A percentile compares a stretch with the other conserved stretches of the same genome.
Evolutionary conservation across 805 yeast species (phyloP).

Genomic region (Isabelozyma heimii): DNA sequence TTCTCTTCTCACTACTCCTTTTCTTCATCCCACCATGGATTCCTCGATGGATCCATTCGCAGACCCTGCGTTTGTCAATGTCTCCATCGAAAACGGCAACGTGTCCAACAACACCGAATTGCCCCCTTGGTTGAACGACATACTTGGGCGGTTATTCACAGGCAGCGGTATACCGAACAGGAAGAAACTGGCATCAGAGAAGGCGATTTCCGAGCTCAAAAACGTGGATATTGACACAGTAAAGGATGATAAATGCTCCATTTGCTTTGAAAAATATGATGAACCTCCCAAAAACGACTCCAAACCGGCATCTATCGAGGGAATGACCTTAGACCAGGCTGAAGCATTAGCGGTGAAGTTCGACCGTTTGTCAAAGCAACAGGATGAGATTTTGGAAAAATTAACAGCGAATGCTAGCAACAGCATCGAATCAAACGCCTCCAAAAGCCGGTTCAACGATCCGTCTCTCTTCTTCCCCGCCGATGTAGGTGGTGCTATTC

Average conservation of each 20-base stretch:
- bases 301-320: not conserved
- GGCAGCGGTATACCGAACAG: conserved; percentile 23
- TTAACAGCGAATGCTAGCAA: not conserved
- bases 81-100: conserved; percentile 14
- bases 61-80: conserved; percentile 11
- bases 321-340: not conserved
- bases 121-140: conserved; percentile 31
- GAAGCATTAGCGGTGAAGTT: conserved; percentile 2
- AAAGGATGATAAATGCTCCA: conserved; percentile 31
- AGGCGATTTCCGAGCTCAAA: conserved; percentile 34
- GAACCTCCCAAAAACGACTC: not conserved
- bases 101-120: conserved; percentile 14
- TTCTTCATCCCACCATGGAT: not conserved
- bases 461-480: conserved; percentile 32
- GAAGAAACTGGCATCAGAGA: conserved; percentile 33
- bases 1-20: not conserved
- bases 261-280: conserved; percentile 38
- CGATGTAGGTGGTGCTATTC: conserved; percentile 20
- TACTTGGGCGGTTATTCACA: conserved; percentile 32
- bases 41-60: not conserved
- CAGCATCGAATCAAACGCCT: conserved; percentile 6
- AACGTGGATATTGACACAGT: conserved; percentile 16
- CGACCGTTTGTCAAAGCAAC: conserved; percentile 2
- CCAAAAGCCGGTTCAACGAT: conserved; percentile 18
- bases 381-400: not conserved